Evolutionary conservation across 2,329 filamentous ascomycete genomes (phyloP).

Genomic region (Coniochaeta pulveracea): DNA sequence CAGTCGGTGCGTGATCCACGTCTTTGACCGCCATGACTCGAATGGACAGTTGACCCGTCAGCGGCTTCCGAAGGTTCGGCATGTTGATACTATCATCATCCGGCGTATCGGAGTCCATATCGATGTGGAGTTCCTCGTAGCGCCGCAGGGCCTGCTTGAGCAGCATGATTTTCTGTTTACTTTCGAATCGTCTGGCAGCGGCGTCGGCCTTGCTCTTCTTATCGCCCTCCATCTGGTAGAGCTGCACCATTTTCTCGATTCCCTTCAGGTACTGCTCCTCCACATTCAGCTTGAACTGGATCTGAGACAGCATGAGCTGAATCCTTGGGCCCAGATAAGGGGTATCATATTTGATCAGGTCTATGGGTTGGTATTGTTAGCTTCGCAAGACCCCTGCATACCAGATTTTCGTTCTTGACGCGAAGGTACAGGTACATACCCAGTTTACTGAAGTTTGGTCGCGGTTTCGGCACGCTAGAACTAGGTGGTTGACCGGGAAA

Average conservation of each 20-base stretch:
- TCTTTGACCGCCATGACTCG: constrained; percentile 83
- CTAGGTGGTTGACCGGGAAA: constrained; percentile 64
- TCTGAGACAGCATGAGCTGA: constrained; percentile 96
- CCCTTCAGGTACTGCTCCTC: constrained; percentile 98
- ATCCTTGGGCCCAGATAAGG: constrained; percentile 92
- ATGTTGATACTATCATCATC: constrained; percentile 96
- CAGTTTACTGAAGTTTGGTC: constrained; percentile 91
- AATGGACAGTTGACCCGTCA: constrained; percentile 81
- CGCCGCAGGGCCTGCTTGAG: constrained; percentile 91
- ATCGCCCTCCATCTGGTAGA: constrained; percentile 96
- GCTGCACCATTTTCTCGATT: constrained; percentile 97
- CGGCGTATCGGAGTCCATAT: constrained; percentile 69
- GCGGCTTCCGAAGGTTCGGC: constrained; percentile 88
- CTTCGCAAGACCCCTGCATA: too few relatives aligned
- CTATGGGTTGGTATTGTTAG: constrained; percentile 30
- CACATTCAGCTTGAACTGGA: constrained; percentile 97
- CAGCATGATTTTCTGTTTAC: constrained; percentile 94
- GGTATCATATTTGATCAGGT: constrained; percentile 97
- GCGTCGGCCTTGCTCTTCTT: constrained; percentile 92
- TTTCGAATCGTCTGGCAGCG: constrained; percentile 80
- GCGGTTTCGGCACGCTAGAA: constrained; percentile 56
- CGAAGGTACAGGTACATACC: constrained; percentile 40
- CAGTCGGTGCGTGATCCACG: constrained; percentile 81
- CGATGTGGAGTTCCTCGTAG: constrained; percentile 95
- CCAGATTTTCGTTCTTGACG: too few relatives aligned